Evolutionary conservation across 2,329 filamentous ascomycete genomes (phyloP), one percentile per base, ranked within the genome.

Genomic region (Calonectria hongkongensis): DNA sequence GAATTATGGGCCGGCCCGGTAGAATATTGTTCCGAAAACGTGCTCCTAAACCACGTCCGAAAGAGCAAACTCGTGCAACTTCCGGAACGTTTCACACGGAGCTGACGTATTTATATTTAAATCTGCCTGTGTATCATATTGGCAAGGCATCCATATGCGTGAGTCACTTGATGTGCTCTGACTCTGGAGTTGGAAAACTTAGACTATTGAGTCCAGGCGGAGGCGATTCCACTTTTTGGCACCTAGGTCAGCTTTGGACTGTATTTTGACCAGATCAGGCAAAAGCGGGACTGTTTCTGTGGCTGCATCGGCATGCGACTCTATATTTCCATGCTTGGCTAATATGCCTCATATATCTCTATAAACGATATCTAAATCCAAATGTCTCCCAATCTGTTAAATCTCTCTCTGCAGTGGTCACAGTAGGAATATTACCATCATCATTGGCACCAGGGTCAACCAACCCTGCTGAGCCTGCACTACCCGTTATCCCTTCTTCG

Each of bases 291-390:
- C 33, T 36, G 33, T 10, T 36, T 36, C 33, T 10, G 33, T 36
- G 10, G 33, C 33, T 10, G 7, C 12, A 36, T 36, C 10, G 33
- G 33, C 10, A 36, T 36, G 33, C 7, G 3, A 36, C 33, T 36
- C 1, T 13, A 36, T 36, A 36, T 36, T 36, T 13, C 10, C 10
- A 36, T 12, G 10, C 33, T 12, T 36, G 33, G 7, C 8, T 36
- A 36, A 36, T 36, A 66, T 39, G 15, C 12, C 30, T 28, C 36
- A 36, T 60, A 16, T 5, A 18, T 2, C 13, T 54, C 69, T 78
- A 89, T 30, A 89, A 78, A 33, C 90, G 86, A 81, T 92, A 92
- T 50, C 90, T 86, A 73, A 92, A 92, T 0, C 90, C 91, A 21
- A 86, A 79, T 1, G 86, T 90, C 45, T 91, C 86, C 88, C 89